Base-by-base conservation (phyloP, 495 filamentous ascomycete genomes). In the Aspergillus sclerotiicarbonarius region DNA sequence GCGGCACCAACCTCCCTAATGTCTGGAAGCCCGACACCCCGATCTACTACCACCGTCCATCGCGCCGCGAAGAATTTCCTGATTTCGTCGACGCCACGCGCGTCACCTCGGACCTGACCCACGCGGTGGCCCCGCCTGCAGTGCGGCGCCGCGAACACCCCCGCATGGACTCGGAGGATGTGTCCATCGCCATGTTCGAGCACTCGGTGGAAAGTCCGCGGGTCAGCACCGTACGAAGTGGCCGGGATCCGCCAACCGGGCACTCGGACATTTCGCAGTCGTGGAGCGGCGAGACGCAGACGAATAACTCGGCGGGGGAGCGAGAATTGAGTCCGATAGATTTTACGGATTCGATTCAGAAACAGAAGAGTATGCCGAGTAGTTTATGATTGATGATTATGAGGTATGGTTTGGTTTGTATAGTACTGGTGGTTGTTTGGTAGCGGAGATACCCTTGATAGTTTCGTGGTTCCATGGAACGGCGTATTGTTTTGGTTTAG, bases 171-270 rank as follows among this genome's bases (percentile, higher is more conserved):
- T 53, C 63, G 5, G 75, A 76, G 21, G 74, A 71, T 49, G 60
- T 79, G 56, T 76, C 70, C 8, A 75, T 77, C 51, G 76, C 75
- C 55, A 74, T 78, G 68, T 78, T 78, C 57, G 74, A 78, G 52
- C 75, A 78, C 51, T 21, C 47, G 13, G 31, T 8, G 8, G 29
- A 31, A 12, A 50, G 25, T 15, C 15, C 20, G 7, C 29, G 18
- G 44, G 18, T 18, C 1, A 46, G 25, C 47, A 29, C 64, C 64
- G 1, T 35, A 52, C 8, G 59, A 61, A 0, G 41, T 58, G 0
- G 12, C 4, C 47, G 46, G 0, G 62, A 67, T 16, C 52, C 49
- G 12, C 66, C 62, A 32, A 65, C 58, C 4, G 66, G 61, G 12
- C 60, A 61, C 45, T 72, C 67, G 25, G 67, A 74, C 13, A 44